These are phyloP conservation scores for Sanguinoderma infundibulare DNA, from an alignment of 1,284 basidiomycete genomes.

Conservation along the genomic window DNA sequence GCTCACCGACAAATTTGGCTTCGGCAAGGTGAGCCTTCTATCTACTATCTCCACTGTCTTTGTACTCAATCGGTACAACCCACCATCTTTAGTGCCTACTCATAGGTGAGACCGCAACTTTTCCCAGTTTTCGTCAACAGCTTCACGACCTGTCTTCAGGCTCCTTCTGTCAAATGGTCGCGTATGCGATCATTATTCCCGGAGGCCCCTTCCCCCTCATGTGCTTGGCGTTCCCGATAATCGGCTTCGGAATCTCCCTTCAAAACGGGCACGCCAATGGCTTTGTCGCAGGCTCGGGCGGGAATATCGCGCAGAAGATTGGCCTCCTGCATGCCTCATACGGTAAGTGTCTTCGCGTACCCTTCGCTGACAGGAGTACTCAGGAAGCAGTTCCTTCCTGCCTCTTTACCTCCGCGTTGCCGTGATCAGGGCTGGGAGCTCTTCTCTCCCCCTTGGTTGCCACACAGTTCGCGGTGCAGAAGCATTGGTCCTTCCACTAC, in stretches of 20 bases:
- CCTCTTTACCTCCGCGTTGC: background rate
- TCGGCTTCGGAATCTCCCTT: slow-evolving; percentile 65
- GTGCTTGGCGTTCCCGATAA: slow-evolving; percentile 58
- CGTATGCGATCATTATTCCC: slow-evolving; percentile 59
- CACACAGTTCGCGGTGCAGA: slow-evolving; percentile 59
- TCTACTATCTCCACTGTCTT: slow-evolving; percentile 14
- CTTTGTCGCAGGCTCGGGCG: slow-evolving; percentile 50
- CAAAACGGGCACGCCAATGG: slow-evolving; percentile 60
- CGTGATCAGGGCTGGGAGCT: slow-evolving; percentile 55
- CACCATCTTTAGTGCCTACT: background rate
- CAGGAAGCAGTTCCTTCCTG: background rate
- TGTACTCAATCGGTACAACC: slow-evolving; percentile 13
- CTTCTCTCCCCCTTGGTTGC: slow-evolving; percentile 61
- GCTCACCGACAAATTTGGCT: slow-evolving; percentile 54
- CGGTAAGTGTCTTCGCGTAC: slow-evolving; percentile 21
- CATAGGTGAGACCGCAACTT: slow-evolving; percentile 23
- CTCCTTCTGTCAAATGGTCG: slow-evolving; percentile 44
- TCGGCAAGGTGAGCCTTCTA: slow-evolving; percentile 50
- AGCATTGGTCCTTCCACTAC: slow-evolving; percentile 67
- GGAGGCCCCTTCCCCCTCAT: slow-evolving; percentile 72
- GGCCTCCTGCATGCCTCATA: slow-evolving; percentile 59
- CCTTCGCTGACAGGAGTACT: background rate
- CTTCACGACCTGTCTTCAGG: slow-evolving; percentile 6
- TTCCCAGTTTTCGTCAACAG: background rate
- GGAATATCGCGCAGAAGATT: slow-evolving; percentile 56